Percentiles rank a stretch among this genome's conserved stretches.
Evolutionary conservation across 2,329 filamentous ascomycete genomes (phyloP).

Genomic region (Colletotrichum tropicicola): DNA sequence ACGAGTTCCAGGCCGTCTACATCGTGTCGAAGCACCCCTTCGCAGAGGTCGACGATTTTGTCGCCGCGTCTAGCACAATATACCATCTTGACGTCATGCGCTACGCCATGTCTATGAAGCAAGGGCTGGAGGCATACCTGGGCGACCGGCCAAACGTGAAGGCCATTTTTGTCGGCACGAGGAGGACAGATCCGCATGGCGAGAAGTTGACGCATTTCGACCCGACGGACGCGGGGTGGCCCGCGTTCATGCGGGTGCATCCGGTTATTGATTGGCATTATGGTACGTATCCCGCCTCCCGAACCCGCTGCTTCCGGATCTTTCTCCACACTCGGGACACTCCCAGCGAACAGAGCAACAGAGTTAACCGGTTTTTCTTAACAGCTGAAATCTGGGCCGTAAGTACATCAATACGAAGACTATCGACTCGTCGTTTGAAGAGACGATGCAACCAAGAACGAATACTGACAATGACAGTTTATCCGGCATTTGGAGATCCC

Average conservation of each 20-base stretch:
- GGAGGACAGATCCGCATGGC: slow-evolving; percentile 92
- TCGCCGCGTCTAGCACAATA: slow-evolving; percentile 67
- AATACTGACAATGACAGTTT: slow-evolving; percentile 61
- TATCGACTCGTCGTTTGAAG: no score
- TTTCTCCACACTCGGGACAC: no score
- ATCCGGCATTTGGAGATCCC: slow-evolving; percentile 80
- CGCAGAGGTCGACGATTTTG: slow-evolving; percentile 85
- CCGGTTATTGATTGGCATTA: slow-evolving; percentile 99
- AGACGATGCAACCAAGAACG: no score
- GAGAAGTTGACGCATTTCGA: slow-evolving; percentile 83
- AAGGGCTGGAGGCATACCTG: slow-evolving; percentile 82
- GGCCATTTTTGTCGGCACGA: slow-evolving; percentile 87
- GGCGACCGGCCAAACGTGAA: slow-evolving; percentile 69
- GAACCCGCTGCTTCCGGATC: background rate
- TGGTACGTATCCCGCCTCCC: slow-evolving; percentile 40
- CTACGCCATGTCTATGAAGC: slow-evolving; percentile 82
- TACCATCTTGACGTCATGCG: slow-evolving; percentile 82
- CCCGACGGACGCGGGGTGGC: slow-evolving; percentile 89
- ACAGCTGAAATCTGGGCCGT: slow-evolving; percentile 87
- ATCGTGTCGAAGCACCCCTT: slow-evolving; percentile 89
- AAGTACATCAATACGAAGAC: slow-evolving; percentile 47
- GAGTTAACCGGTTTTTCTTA: no score
- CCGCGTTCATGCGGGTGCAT: slow-evolving; percentile 90
- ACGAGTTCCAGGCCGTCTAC: slow-evolving; percentile 81
- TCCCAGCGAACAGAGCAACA: no score